phyloP scores from a whole-genome alignment of 2,329 filamentous ascomycete genomes.

The Pseudopithomyces maydicus region DNA sequence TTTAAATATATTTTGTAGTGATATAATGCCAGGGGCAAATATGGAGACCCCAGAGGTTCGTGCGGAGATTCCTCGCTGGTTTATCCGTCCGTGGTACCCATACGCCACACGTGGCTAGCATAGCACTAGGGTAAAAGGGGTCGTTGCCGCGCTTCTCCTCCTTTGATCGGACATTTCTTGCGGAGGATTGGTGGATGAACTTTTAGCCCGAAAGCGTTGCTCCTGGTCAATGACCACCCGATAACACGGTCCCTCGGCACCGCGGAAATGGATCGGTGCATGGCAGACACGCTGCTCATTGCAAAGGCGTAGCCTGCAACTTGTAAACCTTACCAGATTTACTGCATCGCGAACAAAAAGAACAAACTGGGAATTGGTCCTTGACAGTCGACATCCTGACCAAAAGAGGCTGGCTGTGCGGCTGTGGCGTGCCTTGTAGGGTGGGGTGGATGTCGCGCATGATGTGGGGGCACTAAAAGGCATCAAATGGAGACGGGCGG shows the following conservation, averaged over 20 bases:
- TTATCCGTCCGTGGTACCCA: constrained; percentile 20
- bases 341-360: neutral
- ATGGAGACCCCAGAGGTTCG: constrained; percentile 1
- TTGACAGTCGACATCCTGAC: neutral
- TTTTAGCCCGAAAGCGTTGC: constrained; percentile 5
- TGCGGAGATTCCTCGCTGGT: constrained; percentile 23
- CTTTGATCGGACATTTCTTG: constrained; percentile 8
- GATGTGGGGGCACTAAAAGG: neutral
- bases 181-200: constrained; percentile 31
- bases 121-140: constrained; percentile 20
- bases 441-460: constrained; percentile 1
- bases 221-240: neutral
- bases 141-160: constrained; percentile 16
- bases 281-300: neutral
- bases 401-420: neutral
- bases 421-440: neutral
- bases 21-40: constrained; percentile 8
- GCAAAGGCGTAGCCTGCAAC: neutral
- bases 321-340: neutral
- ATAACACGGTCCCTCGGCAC: constrained; percentile 6
- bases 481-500: neutral
- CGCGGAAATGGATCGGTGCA: neutral
- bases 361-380: neutral
- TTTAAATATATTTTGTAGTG: constrained; percentile 26
- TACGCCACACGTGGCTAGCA: constrained; percentile 23